Percentiles rank a stretch among this genome's conserved stretches.
phyloP scores from a whole-genome alignment of 305 asterid genomes.

The Lippia alba region DNA sequence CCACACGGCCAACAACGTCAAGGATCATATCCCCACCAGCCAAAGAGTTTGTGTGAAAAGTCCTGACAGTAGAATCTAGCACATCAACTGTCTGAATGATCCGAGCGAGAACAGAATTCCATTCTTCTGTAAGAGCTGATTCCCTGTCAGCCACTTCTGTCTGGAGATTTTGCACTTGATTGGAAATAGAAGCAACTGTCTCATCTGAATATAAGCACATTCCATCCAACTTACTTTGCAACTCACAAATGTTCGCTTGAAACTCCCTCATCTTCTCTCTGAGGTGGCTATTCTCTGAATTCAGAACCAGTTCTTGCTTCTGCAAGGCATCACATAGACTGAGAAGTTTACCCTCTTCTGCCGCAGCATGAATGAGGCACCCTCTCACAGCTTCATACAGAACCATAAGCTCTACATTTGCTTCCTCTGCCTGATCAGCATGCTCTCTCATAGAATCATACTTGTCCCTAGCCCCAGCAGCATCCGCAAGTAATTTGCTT shows the following conservation, averaged over 20 bases:
- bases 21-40: slow-evolving; percentile 41
- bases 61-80: slow-evolving; percentile 59
- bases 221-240: slow-evolving; percentile 65
- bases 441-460: slow-evolving; percentile 54
- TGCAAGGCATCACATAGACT: slow-evolving; percentile 52
- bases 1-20: slow-evolving; percentile 51
- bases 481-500: slow-evolving; percentile 49
- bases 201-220: slow-evolving; percentile 56
- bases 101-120: slow-evolving; percentile 62
- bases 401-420: slow-evolving; percentile 75
- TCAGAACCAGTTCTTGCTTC: slow-evolving; percentile 60
- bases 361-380: slow-evolving; percentile 43
- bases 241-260: slow-evolving; percentile 53
- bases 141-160: slow-evolving; percentile 65
- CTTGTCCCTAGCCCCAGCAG: slow-evolving; percentile 44
- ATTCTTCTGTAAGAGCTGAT: slow-evolving; percentile 56
- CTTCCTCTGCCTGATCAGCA: slow-evolving; percentile 63
- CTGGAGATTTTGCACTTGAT: slow-evolving; percentile 60
- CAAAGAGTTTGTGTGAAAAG: slow-evolving; percentile 38
- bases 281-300: slow-evolving; percentile 63
- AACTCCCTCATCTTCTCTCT: slow-evolving; percentile 52
- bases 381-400: slow-evolving; percentile 69
- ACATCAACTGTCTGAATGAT: slow-evolving; percentile 57
- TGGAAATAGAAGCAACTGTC: slow-evolving; percentile 56
- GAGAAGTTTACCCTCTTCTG: slow-evolving; percentile 63